Evolutionary conservation across 805 yeast genomes (phyloP), one percentile per base, ranked within the genome.

Genomic region (Lachancea thermotolerans): DNA sequence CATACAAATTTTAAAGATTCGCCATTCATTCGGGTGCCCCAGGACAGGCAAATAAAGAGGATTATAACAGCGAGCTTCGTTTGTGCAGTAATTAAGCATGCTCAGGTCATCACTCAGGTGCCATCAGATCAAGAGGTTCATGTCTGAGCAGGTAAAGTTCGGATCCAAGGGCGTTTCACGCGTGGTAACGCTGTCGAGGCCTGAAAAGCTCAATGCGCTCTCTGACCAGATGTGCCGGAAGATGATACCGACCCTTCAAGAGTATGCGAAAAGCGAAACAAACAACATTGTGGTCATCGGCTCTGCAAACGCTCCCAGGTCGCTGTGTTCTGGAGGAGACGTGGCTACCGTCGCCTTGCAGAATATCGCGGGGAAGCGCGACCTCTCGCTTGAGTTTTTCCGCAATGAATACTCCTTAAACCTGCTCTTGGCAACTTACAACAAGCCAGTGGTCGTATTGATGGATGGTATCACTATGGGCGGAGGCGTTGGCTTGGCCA

Each of bases 401-500:
- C 76, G 78, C 49, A 63, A 73, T 45, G 98, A 91, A 67, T 91
- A 93, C 69, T 78, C 82, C 49, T 69, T 93, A 58, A 81, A 93
- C 70, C 85, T 81, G 58, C 68, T 82, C 41, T 71, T 90, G 49
- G 82, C 95, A 9, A 81, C 91, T n/a, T 89, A 79, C 56, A 70
- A 81, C 47, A 91, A 89, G 69, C 98, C 98, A 1, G 74, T 85
- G 49, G 81, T 93, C n/a, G 72, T 95, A 0, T 58, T 88, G 33
- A 82, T 85, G 79, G 82, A 93, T 60, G 97, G 98, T 17, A 86
- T 91, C 56, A 87, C 91, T 25, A 88, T 93, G 95, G 99, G 98
- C 45, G 98, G 98, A 42, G 98, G 98, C 55, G 95, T 89, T 37
- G 98, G 99, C 4, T 69, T 93, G 37, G 74, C 91, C 0, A 83